Conservation (phyloP, 495 filamentous ascomycete species). For the Podospora pseudocomata region DNA sequence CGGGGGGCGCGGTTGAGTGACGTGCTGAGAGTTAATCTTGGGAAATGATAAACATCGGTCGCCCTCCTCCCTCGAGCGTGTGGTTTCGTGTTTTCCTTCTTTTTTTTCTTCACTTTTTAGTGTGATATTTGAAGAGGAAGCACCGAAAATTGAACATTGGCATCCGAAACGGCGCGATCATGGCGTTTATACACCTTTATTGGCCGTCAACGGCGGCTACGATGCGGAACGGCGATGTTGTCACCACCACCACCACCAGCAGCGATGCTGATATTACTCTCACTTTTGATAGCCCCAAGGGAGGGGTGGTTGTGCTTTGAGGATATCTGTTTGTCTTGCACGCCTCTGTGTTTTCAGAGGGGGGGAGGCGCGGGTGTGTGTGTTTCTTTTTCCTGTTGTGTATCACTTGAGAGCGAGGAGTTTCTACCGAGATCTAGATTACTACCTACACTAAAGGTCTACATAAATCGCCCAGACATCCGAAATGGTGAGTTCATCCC, state of each 20-base stretch:
- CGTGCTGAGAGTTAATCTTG: neutral
- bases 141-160: neutral
- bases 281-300: slow-evolving; percentile 65
- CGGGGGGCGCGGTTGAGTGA: no score
- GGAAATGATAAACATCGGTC: neutral
- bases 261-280: neutral
- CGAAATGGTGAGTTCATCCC: no score
- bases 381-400: neutral
- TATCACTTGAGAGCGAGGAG: no score
- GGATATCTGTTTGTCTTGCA: neutral
- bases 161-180: neutral
- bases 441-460: no score
- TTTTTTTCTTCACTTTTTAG: neutral
- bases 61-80: neutral
- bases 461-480: no score
- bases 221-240: no score
- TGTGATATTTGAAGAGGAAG: neutral
- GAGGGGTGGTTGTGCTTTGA: slow-evolving; percentile 53
- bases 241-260: neutral
- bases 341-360: neutral
- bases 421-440: no score
- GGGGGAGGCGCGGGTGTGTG: neutral
- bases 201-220: neutral
- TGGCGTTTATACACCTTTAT: neutral
- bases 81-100: neutral